These are phyloP conservation scores for Linderina pennispora DNA, from an alignment of 192 early-diverging fungal genomes.

Conservation along the genomic window DNA sequence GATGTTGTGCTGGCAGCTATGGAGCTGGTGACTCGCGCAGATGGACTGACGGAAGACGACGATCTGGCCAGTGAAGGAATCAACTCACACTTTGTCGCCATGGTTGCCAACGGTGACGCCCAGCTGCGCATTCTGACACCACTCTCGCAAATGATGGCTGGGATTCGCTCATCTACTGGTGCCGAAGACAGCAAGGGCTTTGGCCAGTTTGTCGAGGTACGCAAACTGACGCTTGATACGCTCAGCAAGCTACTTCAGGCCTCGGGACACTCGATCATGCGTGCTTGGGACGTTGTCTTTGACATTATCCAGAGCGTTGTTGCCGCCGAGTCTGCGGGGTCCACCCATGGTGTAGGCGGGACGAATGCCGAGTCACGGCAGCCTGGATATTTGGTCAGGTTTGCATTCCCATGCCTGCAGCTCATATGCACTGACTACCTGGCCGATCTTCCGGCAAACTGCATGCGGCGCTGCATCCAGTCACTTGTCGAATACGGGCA, in stretches of 20 bases:
- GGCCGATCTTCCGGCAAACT: constrained; percentile 63
- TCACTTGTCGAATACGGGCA: constrained; percentile 73
- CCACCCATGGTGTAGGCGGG: not conserved
- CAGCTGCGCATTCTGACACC: constrained; percentile 59
- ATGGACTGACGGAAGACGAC: not conserved
- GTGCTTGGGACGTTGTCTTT: constrained; percentile 86
- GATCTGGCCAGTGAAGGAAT: not conserved
- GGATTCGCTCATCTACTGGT: not conserved
- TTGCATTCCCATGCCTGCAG: constrained; percentile 89
- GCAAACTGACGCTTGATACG: constrained; percentile 80
- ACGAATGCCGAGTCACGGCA: constrained; percentile 8
- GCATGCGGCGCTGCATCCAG: constrained; percentile 75
- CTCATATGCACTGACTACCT: constrained; percentile 95
- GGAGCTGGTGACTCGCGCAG: constrained; percentile 54
- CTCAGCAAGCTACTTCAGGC: constrained; percentile 86
- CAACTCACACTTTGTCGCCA: constrained; percentile 3
- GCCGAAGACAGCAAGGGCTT: constrained; percentile 1
- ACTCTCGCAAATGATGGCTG: constrained; percentile 53
- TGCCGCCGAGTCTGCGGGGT: constrained; percentile 25
- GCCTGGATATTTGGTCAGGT: constrained; percentile 53
- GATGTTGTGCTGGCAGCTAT: constrained; percentile 71
- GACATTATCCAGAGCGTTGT: constrained; percentile 63
- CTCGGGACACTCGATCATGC: constrained; percentile 78
- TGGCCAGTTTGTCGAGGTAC: constrained; percentile 62
- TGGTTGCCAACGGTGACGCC: constrained; percentile 58